Base-by-base conservation (phyloP, 306 rosid genomes). In the Betula pendula region DNA sequence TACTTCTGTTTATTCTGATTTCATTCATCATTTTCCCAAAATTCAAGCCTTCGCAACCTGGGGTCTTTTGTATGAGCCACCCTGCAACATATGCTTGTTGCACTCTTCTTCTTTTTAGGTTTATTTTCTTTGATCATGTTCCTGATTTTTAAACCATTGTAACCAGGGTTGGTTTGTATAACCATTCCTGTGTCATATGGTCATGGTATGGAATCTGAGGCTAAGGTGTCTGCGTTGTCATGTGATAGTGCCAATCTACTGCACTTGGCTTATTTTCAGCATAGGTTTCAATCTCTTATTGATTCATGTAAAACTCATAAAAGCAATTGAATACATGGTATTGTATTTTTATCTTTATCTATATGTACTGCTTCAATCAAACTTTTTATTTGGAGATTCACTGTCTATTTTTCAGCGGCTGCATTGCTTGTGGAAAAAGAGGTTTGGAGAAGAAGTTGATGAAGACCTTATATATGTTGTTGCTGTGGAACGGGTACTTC, bases 401-500 rank as follows among this genome's bases (percentile, higher is more conserved):
- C 55, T 58, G 77, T 62, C 55, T 31, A 65, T 56, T 6, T 81
- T 65, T 63, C 87, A 94, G 98, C 83, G 58, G 47, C 87, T 92
- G 81, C 77, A 59, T 81, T 81, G 95, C 0, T 76, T 82, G 63
- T 92, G 97, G 98, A 84, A 59, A 84, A 90, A 84, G 85, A 92
- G 90, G 86, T 94, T 88, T 81, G 96, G 87, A 70, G 98, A 92
- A 88, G 90, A 90, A 20, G 85, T 89, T 76, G 81, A 90, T 74
- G 91, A 92, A 82, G 90, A 90, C 75, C 84, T 84, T 40, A 43
- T 94, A 73, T 85, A 88, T 81, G 66, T 79, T 79, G 89, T 94
- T 83, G 43, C 72, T 31, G 93, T 94, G 70, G 96, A 94, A 68
- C 78, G 86, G 42, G 86, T 94, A 50, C 91, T 92, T 72, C 97